Evolutionary conservation across 177 flowering plant genomes (phyloP).

Genomic region (Vitis hybrid): DNA sequence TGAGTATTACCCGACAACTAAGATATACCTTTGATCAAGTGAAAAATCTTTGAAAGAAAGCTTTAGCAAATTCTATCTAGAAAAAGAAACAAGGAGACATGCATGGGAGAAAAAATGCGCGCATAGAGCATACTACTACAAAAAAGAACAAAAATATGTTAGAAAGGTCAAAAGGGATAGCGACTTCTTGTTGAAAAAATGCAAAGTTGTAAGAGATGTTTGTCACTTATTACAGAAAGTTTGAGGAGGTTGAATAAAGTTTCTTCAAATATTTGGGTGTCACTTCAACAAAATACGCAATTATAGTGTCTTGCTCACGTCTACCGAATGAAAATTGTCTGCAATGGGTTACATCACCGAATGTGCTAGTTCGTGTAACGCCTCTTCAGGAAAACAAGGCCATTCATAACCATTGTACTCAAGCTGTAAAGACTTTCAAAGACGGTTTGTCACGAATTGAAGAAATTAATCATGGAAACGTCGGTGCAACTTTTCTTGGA

Average conservation of each 20-base stretch:
- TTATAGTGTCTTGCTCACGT: neutral
- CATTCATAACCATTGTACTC: no score
- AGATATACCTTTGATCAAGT: neutral
- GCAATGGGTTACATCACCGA: no score
- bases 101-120: neutral
- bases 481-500: no score
- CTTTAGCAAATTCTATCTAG: neutral
- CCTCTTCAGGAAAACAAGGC: no score
- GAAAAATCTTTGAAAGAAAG: neutral
- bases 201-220: neutral
- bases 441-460: no score
- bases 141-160: neutral
- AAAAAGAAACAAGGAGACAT: neutral
- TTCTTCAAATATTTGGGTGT: neutral
- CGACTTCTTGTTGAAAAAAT: slow-evolving; percentile 6
- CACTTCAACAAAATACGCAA: slow-evolving; percentile 11
- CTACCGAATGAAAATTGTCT: neutral
- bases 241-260: neutral
- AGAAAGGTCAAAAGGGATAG: slow-evolving; percentile 8
- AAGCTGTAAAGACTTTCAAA: no score
- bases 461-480: no score
- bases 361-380: no score
- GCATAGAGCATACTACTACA: no score
- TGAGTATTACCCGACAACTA: no score
- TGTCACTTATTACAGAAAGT: neutral